Evolutionary conservation across 345 rosid species (phyloP), one percentile per base, ranked within the genome.

Genomic region (Rhodamnia rubescens): DNA sequence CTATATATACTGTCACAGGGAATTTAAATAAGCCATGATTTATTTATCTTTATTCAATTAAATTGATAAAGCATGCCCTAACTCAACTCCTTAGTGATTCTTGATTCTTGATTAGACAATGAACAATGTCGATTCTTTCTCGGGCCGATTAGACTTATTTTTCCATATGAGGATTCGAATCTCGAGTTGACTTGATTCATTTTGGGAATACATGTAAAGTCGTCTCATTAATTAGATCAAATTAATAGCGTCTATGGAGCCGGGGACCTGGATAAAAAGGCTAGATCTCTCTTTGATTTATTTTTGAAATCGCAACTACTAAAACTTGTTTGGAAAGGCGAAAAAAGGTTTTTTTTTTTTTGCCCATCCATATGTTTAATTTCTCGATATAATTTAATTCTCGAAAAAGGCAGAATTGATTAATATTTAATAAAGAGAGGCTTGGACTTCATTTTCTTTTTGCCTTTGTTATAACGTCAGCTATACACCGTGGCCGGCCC

Each of bases 401-500:
- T 36, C 40, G 40, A 36, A 36, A 36, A 36, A 36, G 40, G 44
- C 6, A 69, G 16, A 69, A 69, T 32, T 69, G 3, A 61, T 61
- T 69, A 4, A 18, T 69, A 69, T 4, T 2, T 69, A 18, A 2
- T 20, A 8, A 7, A 0, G 78, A 18, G 47, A 36, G 78, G 78
- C 47, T 1, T 8, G 24, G 15, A 69, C 80, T 36, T 18, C 2
- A 69, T 36, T 9, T 5, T 36, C 26, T 69, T 20, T 20, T 2
- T 5, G 40, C 6, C 47, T 24, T 36, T 36, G 26, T 47, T 69
- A 36, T 32, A 36, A 36, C 26, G 8, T 69, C 47, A 69, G 47
- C 47, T 95, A 49, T 96, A 94, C 83, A 85, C 89, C 15, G 87
- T 94, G 55, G 94, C 98, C 9, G 99, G 98, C 88, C 90, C 94